Conservation (phyloP, 768 basidiomycete species). For the Calocybe indica region DNA sequence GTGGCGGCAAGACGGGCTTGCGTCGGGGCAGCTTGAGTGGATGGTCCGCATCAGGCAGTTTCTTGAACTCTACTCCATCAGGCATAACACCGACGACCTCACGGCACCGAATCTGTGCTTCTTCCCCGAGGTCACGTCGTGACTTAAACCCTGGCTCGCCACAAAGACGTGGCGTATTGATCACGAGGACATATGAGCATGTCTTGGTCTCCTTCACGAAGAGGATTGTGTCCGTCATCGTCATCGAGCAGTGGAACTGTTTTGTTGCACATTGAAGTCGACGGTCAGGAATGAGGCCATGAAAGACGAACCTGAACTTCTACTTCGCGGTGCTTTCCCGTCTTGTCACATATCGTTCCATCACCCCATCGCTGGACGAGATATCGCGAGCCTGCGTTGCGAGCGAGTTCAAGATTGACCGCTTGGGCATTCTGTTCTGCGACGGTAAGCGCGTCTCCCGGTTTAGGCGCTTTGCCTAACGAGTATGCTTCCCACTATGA, state of each 20-base stretch:
- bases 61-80: slow-evolving; percentile 10
- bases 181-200: slow-evolving; percentile 89
- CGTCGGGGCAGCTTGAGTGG: slow-evolving; percentile 20
- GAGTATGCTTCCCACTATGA: slow-evolving; percentile 73
- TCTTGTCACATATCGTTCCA: slow-evolving; percentile 92
- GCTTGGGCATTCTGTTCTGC: slow-evolving; percentile 60
- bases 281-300: slow-evolving; percentile 9
- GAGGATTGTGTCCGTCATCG: slow-evolving; percentile 83
- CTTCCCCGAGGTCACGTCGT: slow-evolving; percentile 55
- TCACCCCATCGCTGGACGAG: slow-evolving; percentile 89
- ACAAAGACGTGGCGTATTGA: slow-evolving; percentile 93
- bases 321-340: slow-evolving; percentile 78
- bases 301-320: slow-evolving; percentile 79
- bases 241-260: slow-evolving; percentile 95
- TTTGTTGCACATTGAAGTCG: not conserved
- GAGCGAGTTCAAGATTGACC: slow-evolving; percentile 71
- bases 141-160: slow-evolving; percentile 90
- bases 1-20: slow-evolving; percentile 6
- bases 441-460: slow-evolving; percentile 59
- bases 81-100: slow-evolving; percentile 45
- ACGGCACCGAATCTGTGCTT: slow-evolving; percentile 72
- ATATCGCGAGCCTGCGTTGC: slow-evolving; percentile 78
- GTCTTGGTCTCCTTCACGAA: slow-evolving; percentile 92
- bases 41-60: slow-evolving; percentile 15
- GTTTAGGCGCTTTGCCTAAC: slow-evolving; percentile 66